Evolutionary conservation across 805 yeast species (phyloP), one percentile per base, ranked within the genome.

Genomic region (Teunomyces funiuensis): DNA sequence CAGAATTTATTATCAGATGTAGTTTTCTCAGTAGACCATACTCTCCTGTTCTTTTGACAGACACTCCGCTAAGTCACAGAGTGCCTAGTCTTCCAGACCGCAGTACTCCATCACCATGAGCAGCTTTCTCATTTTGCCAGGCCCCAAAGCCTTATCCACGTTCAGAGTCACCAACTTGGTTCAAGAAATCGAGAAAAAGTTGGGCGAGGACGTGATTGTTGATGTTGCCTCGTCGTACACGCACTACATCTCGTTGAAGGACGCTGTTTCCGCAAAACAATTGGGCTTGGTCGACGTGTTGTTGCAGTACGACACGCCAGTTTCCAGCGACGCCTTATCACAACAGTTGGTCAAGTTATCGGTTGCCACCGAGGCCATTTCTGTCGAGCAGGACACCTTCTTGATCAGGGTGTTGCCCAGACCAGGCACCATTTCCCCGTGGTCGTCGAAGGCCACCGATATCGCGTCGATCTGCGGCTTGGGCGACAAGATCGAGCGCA

Each of bases 381-480:
- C 42, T 8, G 54, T 68, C 36, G 76, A 60, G 39, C 54, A 63
- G 4, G 41, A 53, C 50, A 67, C 80, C 23, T 76, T 79, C 47
- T 67, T 89, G 50, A 66, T 91, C 36, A 77, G 95, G 60, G 75
- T 93, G 39, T 73, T 89, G 39, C 99, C 99, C 33, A 80, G 98
- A 63, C 72, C 89, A 6, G 99, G 99, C 46, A 93, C 99, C 9
- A 91, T 93, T 51, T 90, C 98, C 18, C 98, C 99, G 25, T 93
- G 99, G 99, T 88, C 97, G 7, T 90, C 98, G 10, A 93, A 93
- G 69, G 99, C 99, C 19, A 90, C 99, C 29, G 91, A 93, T 66
- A 93, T 93, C 52, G 78, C 90, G 39, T 79, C 82, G 42, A 95
- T 87, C 42, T 88, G 96, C 68, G 97, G 97, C 7, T 74, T 93